phyloP scores from a whole-genome alignment of 148 eudicot species.

The Nepenthes mirabilis region DNA sequence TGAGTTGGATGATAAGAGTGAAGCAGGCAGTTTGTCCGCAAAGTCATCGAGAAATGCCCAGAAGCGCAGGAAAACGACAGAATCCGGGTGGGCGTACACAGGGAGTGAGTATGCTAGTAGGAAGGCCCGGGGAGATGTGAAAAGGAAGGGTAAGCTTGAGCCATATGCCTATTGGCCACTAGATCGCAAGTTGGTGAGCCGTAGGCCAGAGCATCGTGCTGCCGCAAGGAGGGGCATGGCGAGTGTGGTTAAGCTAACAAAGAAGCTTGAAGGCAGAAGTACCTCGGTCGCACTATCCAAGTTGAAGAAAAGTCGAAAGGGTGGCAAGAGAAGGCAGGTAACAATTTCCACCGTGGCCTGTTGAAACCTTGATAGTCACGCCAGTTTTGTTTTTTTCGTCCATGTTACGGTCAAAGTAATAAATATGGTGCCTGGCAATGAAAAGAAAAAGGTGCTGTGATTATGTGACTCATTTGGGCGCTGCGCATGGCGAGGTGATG shows the following conservation, averaged over 20 bases:
- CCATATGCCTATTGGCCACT: conserved; percentile 99
- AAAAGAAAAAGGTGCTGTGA: too few species aligned
- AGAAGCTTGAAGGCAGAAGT: conserved; percentile 75
- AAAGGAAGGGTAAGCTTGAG: conserved; percentile 81
- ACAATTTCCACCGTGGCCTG: neutral
- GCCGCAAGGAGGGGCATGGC: conserved; percentile 89
- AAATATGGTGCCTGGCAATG: too few species aligned
- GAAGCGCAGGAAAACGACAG: conserved; percentile 54
- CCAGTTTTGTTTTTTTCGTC: too few species aligned
- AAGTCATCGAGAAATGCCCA: conserved; percentile 23
- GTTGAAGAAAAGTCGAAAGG: conserved; percentile 22
- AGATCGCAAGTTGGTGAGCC: conserved; percentile 86
- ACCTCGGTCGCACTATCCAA: conserved; percentile 55
- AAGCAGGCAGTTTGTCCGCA: conserved; percentile 30
- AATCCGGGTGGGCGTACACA: conserved; percentile 77
- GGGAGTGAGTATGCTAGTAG: conserved; percentile 81
- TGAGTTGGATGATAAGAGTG: conserved; percentile 40
- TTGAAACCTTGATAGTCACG: too few species aligned
- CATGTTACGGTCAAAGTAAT: too few species aligned
- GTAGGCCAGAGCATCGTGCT: conserved; percentile 81
- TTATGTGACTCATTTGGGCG: too few species aligned
- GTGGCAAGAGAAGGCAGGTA: conserved; percentile 9
- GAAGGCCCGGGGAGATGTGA: conserved; percentile 83
- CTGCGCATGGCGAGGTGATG: too few species aligned
- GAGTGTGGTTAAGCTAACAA: conserved; percentile 70